Percentiles rank a stretch among this genome's conserved stretches.
Conservation (phyloP, 2,329 filamentous ascomycete genomes). For the Dothiorella sarmentorum region DNA sequence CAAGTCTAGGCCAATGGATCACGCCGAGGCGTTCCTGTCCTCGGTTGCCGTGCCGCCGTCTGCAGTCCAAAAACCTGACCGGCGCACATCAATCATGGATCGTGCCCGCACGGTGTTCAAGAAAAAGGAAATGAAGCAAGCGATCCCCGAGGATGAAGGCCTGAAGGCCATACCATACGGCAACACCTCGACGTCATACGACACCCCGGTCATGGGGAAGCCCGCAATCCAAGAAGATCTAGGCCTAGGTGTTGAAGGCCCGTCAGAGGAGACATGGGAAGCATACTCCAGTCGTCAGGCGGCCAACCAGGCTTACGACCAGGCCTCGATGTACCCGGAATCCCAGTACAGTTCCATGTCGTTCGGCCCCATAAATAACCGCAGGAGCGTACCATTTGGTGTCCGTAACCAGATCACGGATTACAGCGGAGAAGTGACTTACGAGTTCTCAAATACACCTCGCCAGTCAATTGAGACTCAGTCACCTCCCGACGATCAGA, state of each 20-base stretch:
- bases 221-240: no score
- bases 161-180: neutral
- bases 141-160: neutral
- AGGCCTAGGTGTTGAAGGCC: no score
- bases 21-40: neutral
- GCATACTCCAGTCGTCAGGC: neutral
- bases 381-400: slow-evolving; percentile 17
- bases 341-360: neutral
- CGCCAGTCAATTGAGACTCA: neutral
- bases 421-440: slow-evolving; percentile 14
- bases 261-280: slow-evolving; percentile 4
- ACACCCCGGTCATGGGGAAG: no score
- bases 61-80: neutral
- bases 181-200: no score
- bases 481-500: neutral
- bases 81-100: neutral
- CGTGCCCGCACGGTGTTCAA: neutral
- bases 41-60: neutral
- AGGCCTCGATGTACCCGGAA: neutral
- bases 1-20: neutral
- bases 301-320: neutral
- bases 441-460: neutral
- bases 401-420: slow-evolving; percentile 15
- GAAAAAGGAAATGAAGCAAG: neutral
- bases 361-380: slow-evolving; percentile 10